Evolutionary conservation across 1,284 basidiomycete genomes (phyloP).

Genomic region (Ceratobasidium sp.): DNA sequence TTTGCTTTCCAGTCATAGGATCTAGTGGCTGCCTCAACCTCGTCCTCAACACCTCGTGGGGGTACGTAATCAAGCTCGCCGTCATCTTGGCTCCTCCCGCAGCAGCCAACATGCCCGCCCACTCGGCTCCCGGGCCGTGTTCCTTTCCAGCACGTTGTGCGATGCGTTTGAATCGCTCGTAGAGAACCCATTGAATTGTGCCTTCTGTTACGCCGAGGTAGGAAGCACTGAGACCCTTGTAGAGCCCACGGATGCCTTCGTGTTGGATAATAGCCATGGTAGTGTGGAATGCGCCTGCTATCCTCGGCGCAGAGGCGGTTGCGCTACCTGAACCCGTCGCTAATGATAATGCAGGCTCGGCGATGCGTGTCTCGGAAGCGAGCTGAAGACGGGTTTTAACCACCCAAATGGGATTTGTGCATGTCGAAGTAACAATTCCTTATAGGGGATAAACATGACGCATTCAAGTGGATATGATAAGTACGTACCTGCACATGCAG

Average conservation of each 20-base stretch:
- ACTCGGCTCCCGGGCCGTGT: conserved; percentile 64
- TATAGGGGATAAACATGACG: background rate
- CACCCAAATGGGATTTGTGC: conserved; percentile 98
- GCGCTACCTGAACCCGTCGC: conserved; percentile 16
- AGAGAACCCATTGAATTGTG: conserved; percentile 97
- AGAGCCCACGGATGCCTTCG: conserved; percentile 89
- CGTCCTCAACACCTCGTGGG: conserved; percentile 94
- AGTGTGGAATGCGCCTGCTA: conserved; percentile 50
- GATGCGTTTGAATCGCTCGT: conserved; percentile 82
- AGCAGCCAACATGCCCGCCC: conserved; percentile 84
- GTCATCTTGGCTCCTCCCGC: conserved; percentile 94
- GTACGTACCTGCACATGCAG: conserved; percentile 69
- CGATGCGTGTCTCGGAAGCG: conserved; percentile 39
- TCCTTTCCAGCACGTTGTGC: conserved; percentile 56
- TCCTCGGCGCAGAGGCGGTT: conserved; percentile 12
- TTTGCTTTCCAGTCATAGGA: conserved; percentile 57
- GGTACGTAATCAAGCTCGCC: conserved; percentile 93
- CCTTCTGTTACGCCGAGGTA: conserved; percentile 97
- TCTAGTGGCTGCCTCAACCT: conserved; percentile 85
- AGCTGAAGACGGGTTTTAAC: conserved; percentile 96
- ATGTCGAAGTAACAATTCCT: conserved; percentile 85
- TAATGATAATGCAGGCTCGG: conserved; percentile 7
- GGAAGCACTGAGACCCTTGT: conserved; percentile 93
- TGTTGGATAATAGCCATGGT: conserved; percentile 76
- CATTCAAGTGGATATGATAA: background rate